Evolutionary conservation across 2,329 filamentous ascomycete species (phyloP).

Genomic region (Laburnicola sp.): DNA sequence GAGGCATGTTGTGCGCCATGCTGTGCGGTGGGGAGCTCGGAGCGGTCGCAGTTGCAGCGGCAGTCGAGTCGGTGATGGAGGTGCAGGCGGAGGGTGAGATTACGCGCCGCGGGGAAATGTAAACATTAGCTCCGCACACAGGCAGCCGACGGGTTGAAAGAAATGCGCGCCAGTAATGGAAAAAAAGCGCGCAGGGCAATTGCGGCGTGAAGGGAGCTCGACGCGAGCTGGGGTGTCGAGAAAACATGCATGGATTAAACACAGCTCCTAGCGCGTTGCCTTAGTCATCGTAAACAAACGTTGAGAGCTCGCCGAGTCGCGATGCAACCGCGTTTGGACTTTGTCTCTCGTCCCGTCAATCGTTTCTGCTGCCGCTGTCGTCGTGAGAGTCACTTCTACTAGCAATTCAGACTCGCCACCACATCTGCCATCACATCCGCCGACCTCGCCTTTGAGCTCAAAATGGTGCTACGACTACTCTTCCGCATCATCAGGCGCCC

Average conservation of each 20-base stretch:
- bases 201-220: slow-evolving; percentile 25
- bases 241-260: slow-evolving; percentile 28
- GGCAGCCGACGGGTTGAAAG: slow-evolving; percentile 10
- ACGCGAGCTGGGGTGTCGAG: slow-evolving; percentile 26
- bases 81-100: slow-evolving; percentile 31
- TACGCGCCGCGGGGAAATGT: slow-evolving; percentile 34
- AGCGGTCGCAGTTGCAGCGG: slow-evolving; percentile 12
- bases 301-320: background rate
- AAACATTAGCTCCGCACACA: slow-evolving; percentile 33
- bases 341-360: background rate
- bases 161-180: slow-evolving; percentile 21
- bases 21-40: slow-evolving; percentile 13
- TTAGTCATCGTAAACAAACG: slow-evolving; percentile 6
- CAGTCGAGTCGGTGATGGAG: slow-evolving; percentile 26
- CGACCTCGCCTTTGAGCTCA: no score
- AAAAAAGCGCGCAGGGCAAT: slow-evolving; percentile 28
- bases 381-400: no score
- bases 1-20: slow-evolving; percentile 37
- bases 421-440: no score
- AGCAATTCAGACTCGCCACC: no score
- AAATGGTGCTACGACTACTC: no score
- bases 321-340: no score
- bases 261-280: slow-evolving; percentile 5
- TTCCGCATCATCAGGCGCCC: no score
- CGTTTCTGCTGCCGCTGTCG: no score